These are phyloP conservation scores for Coriaria nepalensis DNA, from an alignment of 306 rosid species.

Conservation along the genomic window DNA sequence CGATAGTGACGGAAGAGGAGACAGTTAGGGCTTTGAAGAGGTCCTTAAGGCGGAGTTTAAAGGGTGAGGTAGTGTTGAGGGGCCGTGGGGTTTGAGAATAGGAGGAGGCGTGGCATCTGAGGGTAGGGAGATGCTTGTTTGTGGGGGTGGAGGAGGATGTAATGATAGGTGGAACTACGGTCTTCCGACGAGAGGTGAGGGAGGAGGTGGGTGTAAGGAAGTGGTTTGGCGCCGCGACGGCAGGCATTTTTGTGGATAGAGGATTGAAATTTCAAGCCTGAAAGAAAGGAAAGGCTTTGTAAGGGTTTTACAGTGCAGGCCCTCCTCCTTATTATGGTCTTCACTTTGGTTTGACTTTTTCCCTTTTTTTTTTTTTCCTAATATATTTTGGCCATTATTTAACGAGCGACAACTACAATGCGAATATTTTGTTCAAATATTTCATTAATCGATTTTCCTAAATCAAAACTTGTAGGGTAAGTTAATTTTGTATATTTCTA, in stretches of 20 bases:
- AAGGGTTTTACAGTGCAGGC: not conserved
- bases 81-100: conserved; percentile 20
- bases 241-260: conserved; percentile 23
- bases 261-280: conserved; percentile 3
- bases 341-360: no score
- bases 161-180: conserved; percentile 6
- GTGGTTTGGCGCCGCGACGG: conserved; percentile 42
- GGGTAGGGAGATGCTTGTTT: conserved; percentile 11
- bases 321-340: not conserved
- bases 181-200: conserved; percentile 12
- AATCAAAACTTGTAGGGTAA: no score
- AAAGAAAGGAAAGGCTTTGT: not conserved
- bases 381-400: no score
- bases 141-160: conserved; percentile 1
- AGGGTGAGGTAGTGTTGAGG: conserved; percentile 7
- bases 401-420: no score
- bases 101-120: conserved; percentile 21
- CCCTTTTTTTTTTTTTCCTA: no score
- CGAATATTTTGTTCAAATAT: no score
- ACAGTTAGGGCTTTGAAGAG: conserved; percentile 40
- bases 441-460: no score
- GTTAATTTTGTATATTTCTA: no score
- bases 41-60: conserved; percentile 21
- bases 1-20: conserved; percentile 49
- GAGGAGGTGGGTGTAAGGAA: conserved; percentile 24